Conservation (phyloP, 768 basidiomycete genomes). For the Chiua virens region DNA sequence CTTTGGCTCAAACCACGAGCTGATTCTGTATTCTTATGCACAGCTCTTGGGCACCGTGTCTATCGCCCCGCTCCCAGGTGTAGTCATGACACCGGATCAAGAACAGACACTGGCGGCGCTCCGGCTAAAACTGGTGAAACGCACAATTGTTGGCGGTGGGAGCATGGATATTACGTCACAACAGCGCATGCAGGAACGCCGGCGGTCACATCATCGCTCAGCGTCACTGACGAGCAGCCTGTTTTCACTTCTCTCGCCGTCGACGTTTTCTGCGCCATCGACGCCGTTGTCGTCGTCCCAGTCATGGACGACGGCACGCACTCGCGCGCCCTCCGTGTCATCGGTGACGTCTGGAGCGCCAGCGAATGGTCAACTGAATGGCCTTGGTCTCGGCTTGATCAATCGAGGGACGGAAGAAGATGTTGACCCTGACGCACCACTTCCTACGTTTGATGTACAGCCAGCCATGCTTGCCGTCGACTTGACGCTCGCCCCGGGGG, state of each 20-base stretch:
- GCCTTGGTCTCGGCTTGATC: slow-evolving; percentile 34
- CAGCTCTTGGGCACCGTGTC: slow-evolving; percentile 71
- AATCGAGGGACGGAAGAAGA: slow-evolving; percentile 39
- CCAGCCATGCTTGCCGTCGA: slow-evolving; percentile 91
- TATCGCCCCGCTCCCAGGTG: slow-evolving; percentile 49
- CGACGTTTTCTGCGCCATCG: slow-evolving; percentile 28
- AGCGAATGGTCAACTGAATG: slow-evolving; percentile 11
- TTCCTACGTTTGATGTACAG: slow-evolving; percentile 86
- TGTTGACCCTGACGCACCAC: slow-evolving; percentile 58
- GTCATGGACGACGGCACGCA: slow-evolving; percentile 19
- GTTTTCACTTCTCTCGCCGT: slow-evolving; percentile 46
- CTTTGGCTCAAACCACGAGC: slow-evolving; percentile 53
- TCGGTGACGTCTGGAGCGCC: slow-evolving; percentile 13
- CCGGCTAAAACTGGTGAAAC: slow-evolving; percentile 49
- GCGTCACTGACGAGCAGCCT: slow-evolving; percentile 54
- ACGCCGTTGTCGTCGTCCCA: slow-evolving; percentile 24
- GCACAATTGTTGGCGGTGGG: slow-evolving; percentile 55
- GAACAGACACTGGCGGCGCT: slow-evolving; percentile 44
- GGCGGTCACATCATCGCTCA: slow-evolving; percentile 47
- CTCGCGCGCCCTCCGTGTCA: slow-evolving; percentile 26
- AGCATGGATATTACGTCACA: slow-evolving; percentile 73
- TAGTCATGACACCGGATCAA: slow-evolving; percentile 45
- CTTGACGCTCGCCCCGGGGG: slow-evolving; percentile 75
- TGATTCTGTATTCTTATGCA: slow-evolving; percentile 83
- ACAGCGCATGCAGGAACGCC: slow-evolving; percentile 21